phyloP scores from a whole-genome alignment of 345 rosid genomes.

The Xanthoceras sorbifolium region DNA sequence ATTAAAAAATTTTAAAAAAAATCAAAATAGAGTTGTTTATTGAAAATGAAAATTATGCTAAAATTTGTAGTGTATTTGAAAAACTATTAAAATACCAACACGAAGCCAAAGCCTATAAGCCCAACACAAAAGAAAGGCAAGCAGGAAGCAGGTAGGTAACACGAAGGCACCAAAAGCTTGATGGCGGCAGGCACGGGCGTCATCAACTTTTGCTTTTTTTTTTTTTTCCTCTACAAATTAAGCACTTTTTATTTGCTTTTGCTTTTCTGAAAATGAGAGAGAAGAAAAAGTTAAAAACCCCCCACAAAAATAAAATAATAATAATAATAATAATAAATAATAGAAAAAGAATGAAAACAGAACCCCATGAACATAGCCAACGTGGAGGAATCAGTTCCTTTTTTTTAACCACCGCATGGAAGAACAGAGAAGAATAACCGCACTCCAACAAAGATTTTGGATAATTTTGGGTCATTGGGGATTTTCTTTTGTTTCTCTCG shows the following conservation, averaged over 20 bases:
- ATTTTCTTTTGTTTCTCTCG: neutral
- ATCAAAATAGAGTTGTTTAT: too few relatives aligned
- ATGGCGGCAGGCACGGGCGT: slow-evolving; percentile 28
- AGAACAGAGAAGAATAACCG: slow-evolving; percentile 38
- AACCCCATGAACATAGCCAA: neutral
- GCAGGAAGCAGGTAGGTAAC: neutral
- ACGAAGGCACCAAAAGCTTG: neutral
- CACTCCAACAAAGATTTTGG: slow-evolving; percentile 54
- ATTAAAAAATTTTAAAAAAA: too few relatives aligned
- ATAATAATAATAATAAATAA: too few relatives aligned
- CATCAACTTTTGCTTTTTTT: slow-evolving; percentile 24
- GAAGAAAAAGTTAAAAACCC: neutral
- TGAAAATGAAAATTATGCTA: too few relatives aligned
- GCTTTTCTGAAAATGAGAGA: slow-evolving; percentile 20
- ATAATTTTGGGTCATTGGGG: neutral
- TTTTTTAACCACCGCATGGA: slow-evolving; percentile 24
- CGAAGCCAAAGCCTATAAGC: neutral
- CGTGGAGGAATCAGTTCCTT: slow-evolving; percentile 33
- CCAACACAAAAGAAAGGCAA: neutral
- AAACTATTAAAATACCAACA: too few relatives aligned
- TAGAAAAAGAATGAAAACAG: neutral
- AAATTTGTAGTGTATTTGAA: too few relatives aligned
- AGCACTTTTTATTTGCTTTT: slow-evolving; percentile 1
- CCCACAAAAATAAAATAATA: too few relatives aligned
- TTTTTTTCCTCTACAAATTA: neutral